These are phyloP conservation scores for Saturnispora serradocipensis DNA, from an alignment of 805 yeast species.

Conservation along the genomic window DNA sequence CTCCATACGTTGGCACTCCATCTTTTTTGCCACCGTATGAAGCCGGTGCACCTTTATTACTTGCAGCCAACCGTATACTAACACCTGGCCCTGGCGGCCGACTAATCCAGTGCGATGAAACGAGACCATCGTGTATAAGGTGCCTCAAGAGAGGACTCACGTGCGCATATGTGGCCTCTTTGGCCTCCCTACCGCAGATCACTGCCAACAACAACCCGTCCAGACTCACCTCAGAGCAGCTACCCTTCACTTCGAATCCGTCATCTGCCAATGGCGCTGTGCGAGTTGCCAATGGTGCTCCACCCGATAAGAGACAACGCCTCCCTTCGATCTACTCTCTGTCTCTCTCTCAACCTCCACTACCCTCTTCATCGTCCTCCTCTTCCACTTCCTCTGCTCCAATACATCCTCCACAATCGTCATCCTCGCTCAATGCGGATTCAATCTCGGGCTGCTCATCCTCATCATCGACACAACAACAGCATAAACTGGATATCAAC, in stretches of 20 bases:
- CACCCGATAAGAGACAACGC: background rate
- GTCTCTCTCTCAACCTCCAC: background rate
- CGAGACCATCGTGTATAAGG: conserved; percentile 13
- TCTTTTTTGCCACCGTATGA: background rate
- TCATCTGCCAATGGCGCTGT: background rate
- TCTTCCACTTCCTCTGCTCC: background rate
- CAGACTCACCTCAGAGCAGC: background rate
- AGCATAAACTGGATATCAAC: background rate
- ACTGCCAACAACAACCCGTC: background rate
- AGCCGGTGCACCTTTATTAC: background rate
- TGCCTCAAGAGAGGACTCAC: conserved; percentile 11
- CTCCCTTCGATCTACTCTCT: background rate
- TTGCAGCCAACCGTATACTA: background rate
- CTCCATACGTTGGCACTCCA: too few relatives aligned
- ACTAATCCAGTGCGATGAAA: conserved; percentile 12
- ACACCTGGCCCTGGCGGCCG: background rate
- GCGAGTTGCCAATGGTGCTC: background rate
- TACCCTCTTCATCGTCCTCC: background rate
- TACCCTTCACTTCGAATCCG: background rate
- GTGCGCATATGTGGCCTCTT: conserved; percentile 7
- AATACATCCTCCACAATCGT: background rate
- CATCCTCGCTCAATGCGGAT: background rate
- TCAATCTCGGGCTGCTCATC: background rate
- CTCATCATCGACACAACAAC: background rate
- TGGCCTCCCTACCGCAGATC: background rate